phyloP scores from a whole-genome alignment of 129 eudicot species.

The Chrysanthemum seticuspe region DNA sequence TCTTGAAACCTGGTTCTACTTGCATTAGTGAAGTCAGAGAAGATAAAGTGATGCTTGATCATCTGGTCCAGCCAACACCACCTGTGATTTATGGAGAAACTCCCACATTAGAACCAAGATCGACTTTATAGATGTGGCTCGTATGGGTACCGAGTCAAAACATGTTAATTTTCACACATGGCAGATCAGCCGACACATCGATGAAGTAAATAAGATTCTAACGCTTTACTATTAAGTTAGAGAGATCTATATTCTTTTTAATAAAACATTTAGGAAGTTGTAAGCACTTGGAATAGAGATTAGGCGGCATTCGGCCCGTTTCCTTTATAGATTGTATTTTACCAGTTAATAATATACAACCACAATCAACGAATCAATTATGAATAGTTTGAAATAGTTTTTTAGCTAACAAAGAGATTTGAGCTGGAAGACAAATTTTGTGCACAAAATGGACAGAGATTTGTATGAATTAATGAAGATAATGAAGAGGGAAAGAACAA shows the following conservation, averaged over 20 bases:
- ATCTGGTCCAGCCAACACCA: constrained; percentile 87
- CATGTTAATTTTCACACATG: too few species aligned
- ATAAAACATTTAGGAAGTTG: too few species aligned
- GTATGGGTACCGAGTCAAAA: background rate
- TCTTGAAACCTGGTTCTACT: constrained; percentile 42
- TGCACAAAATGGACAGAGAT: constrained; percentile 4
- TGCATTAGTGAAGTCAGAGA: constrained; percentile 42
- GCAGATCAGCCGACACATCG: too few species aligned
- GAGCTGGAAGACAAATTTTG: background rate
- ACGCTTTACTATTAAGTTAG: too few species aligned
- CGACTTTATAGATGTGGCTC: background rate
- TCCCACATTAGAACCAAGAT: background rate
- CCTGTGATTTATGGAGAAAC: constrained; percentile 38
- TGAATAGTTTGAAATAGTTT: background rate
- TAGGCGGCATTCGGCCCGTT: too few species aligned
- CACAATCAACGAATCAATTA: background rate
- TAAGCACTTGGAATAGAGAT: too few species aligned
- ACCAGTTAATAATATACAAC: background rate
- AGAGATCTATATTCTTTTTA: too few species aligned
- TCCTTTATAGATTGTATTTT: background rate
- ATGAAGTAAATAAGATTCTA: too few species aligned
- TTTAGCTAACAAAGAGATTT: background rate
- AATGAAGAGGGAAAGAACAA: constrained; percentile 23
- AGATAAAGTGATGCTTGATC: constrained; percentile 71
- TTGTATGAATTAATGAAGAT: background rate